These are phyloP conservation scores for Naganishia vaughanmartiniae DNA, from an alignment of 768 basidiomycete species.

Conservation along the genomic window DNA sequence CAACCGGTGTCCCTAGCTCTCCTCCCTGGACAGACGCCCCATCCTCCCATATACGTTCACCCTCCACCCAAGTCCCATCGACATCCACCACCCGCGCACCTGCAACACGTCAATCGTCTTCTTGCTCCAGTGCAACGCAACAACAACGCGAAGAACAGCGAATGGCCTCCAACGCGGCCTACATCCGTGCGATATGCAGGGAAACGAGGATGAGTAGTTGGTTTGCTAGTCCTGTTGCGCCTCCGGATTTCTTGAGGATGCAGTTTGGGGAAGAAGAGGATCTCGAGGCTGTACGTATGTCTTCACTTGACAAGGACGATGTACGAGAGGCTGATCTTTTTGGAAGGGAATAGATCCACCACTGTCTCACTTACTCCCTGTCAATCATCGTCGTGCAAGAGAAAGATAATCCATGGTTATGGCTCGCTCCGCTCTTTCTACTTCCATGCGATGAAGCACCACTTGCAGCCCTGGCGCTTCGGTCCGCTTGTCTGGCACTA, in stretches of 20 bases:
- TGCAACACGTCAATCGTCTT: background rate
- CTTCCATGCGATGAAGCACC: background rate
- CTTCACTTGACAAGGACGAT: too few relatives aligned
- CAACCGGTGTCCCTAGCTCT: background rate
- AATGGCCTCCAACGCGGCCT: background rate
- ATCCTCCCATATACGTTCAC: too few relatives aligned
- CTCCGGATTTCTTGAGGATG: background rate
- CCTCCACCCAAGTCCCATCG: too few relatives aligned
- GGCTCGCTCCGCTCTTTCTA: slow-evolving; percentile 4
- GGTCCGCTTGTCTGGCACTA: background rate
- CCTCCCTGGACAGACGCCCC: background rate
- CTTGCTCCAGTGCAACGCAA: background rate
- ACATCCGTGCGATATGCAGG: background rate
- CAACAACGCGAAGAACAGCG: background rate
- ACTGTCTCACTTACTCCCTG: background rate
- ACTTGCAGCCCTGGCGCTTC: background rate
- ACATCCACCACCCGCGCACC: too few relatives aligned
- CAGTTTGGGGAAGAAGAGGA: background rate
- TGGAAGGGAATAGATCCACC: background rate
- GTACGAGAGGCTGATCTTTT: too few relatives aligned
- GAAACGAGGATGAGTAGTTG: slow-evolving; percentile 5
- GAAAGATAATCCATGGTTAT: background rate
- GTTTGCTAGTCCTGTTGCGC: slow-evolving; percentile 2
- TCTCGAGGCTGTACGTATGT: background rate
- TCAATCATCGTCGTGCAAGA: slow-evolving; percentile 11